A percentile compares a stretch with the other conserved stretches of the same genome.
These are phyloP conservation scores for Anisogramma anomala DNA, from an alignment of 2,329 filamentous ascomycete genomes.

Conservation along the genomic window DNA sequence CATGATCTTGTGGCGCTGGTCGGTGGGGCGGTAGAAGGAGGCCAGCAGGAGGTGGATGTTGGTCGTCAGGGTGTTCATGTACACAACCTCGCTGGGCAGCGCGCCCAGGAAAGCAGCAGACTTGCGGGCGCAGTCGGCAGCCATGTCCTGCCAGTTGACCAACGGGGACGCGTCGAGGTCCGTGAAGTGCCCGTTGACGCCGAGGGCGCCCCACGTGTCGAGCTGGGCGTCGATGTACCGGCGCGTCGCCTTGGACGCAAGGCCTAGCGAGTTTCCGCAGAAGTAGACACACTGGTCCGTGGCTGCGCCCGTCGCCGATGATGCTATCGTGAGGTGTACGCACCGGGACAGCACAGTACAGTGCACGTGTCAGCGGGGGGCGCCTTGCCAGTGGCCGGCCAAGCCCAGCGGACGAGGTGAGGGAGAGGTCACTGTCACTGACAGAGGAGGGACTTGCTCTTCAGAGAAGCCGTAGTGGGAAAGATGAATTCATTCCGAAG, in stretches of 20 bases:
- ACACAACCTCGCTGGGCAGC: slow-evolving; percentile 58
- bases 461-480: slow-evolving; percentile 61
- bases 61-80: slow-evolving; percentile 78
- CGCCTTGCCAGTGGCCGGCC: too few relatives aligned
- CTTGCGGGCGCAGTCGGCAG: slow-evolving; percentile 58
- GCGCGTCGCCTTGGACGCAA: slow-evolving; percentile 61
- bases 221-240: slow-evolving; percentile 61
- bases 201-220: slow-evolving; percentile 73
- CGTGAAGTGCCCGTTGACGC: slow-evolving; percentile 73
- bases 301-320: not conserved
- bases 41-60: slow-evolving; percentile 77
- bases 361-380: too few relatives aligned
- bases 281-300: slow-evolving; percentile 53
- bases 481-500: slow-evolving; percentile 65
- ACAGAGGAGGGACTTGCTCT: slow-evolving; percentile 43
- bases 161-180: slow-evolving; percentile 56
- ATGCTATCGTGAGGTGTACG: not conserved
- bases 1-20: slow-evolving; percentile 61
- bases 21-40: slow-evolving; percentile 66
- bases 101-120: slow-evolving; percentile 69
- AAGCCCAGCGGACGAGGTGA: too few relatives aligned
- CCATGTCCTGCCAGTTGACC: slow-evolving; percentile 65
- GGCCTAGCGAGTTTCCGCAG: slow-evolving; percentile 79
- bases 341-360: too few relatives aligned
- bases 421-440: not conserved